phyloP scores from a whole-genome alignment of 2,329 filamentous ascomycete species.

The Talaromyces pinophilus region DNA sequence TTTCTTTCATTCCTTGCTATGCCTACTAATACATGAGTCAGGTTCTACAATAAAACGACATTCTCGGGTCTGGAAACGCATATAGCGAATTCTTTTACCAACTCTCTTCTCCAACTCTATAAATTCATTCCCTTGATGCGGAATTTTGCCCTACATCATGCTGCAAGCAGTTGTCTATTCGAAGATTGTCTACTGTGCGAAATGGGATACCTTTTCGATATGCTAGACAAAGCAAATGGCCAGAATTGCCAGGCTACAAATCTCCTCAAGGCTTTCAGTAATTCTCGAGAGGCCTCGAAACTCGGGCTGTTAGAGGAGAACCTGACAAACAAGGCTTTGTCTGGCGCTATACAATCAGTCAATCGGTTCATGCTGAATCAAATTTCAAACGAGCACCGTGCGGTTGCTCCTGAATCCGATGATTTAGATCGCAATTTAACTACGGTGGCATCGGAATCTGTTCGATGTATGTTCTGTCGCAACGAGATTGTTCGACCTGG shows the following conservation, averaged over 20 bases:
- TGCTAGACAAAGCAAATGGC: slow-evolving; percentile 93
- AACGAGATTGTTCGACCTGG: slow-evolving; percentile 82
- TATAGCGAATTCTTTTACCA: slow-evolving; percentile 95
- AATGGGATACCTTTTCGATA: slow-evolving; percentile 92
- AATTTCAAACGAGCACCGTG: slow-evolving; percentile 73
- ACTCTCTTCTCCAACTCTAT: slow-evolving; percentile 85
- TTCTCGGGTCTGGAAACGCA: slow-evolving; percentile 95
- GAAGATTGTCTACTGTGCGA: slow-evolving; percentile 90
- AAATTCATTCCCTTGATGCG: slow-evolving; percentile 86
- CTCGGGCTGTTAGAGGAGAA: slow-evolving; percentile 85
- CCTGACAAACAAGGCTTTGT: slow-evolving; percentile 68
- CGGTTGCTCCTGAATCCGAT: slow-evolving; percentile 62
- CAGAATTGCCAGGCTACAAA: slow-evolving; percentile 97
- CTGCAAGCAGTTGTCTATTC: slow-evolving; percentile 77
- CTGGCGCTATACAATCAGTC: slow-evolving; percentile 80
- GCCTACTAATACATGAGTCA: slow-evolving; percentile 38
- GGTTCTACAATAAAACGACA: slow-evolving; percentile 90
- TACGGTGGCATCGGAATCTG: slow-evolving; percentile 53
- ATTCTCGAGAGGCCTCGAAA: slow-evolving; percentile 73
- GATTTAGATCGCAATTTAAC: slow-evolving; percentile 68
- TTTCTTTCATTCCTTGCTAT: neutral
- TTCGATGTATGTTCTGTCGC: slow-evolving; percentile 81
- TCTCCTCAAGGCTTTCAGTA: slow-evolving; percentile 83
- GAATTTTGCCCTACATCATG: slow-evolving; percentile 85
- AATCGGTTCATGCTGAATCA: slow-evolving; percentile 83